Evolutionary conservation across 345 rosid genomes (phyloP).

Genomic region (Lumnitzera littorea): DNA sequence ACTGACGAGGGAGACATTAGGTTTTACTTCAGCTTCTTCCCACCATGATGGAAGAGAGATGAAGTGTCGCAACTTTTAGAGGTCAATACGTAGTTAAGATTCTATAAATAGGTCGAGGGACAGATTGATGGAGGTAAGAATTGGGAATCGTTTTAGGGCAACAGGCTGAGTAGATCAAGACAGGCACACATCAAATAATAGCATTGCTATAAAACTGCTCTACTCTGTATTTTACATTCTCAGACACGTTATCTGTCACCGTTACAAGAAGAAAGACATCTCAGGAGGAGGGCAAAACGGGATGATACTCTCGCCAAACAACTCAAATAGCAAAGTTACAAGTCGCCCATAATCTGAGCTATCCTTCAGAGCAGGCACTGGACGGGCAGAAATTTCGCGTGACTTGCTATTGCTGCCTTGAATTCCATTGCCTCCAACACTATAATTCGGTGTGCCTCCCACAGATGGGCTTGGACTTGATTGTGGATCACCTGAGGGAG

Average conservation of each 20-base stretch:
- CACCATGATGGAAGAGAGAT: background rate
- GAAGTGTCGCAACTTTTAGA: background rate
- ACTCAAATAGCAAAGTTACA: constrained; percentile 51
- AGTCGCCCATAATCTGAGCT: constrained; percentile 63
- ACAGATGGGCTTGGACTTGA: constrained; percentile 29
- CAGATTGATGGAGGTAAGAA: background rate
- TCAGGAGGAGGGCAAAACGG: constrained; percentile 78
- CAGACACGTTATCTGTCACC: constrained; percentile 6
- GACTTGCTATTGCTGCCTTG: constrained; percentile 20
- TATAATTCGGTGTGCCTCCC: constrained; percentile 24
- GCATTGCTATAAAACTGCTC: background rate
- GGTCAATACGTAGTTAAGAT: background rate
- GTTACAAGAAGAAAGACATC: constrained; percentile 61
- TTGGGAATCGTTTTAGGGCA: background rate
- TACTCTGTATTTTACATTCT: constrained; percentile 1
- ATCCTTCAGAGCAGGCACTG: constrained; percentile 69
- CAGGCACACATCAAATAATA: background rate
- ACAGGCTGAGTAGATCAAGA: background rate
- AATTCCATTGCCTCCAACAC: constrained; percentile 10
- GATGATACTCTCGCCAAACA: constrained; percentile 64
- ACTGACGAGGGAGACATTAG: background rate
- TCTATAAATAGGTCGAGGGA: background rate
- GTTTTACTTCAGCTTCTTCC: background rate
- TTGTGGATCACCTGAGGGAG: constrained; percentile 28
- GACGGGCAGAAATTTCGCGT: constrained; percentile 41